Evolutionary conservation across 75 land plant species (phyloP).

Genomic region (Isoetes taiwanensis): DNA sequence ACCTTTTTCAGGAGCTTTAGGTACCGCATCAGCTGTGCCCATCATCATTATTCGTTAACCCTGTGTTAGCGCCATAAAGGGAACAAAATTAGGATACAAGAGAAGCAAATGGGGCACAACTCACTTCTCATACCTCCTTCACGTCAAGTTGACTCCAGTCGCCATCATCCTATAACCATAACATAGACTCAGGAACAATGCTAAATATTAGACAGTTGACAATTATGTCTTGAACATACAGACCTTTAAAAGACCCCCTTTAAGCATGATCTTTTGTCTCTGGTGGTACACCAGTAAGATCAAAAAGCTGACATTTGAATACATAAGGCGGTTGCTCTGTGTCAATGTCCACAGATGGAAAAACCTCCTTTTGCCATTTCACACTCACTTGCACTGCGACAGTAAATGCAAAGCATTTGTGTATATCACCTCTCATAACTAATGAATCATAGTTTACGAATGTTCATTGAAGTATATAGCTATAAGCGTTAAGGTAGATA

Average conservation of each 20-base stretch:
- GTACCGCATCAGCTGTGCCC: constrained; percentile 91
- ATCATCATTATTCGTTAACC: constrained; percentile 97
- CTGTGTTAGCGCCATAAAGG: constrained; percentile 14
- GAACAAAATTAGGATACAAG: not conserved
- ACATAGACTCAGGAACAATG: too few relatives aligned
- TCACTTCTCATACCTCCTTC: constrained; percentile 70
- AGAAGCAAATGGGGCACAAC: not conserved
- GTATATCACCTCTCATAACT: too few relatives aligned
- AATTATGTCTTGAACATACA: too few relatives aligned
- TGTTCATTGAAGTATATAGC: too few relatives aligned
- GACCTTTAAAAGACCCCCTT: constrained; percentile 94
- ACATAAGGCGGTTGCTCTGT: constrained; percentile 77
- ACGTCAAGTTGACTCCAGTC: constrained; percentile 75
- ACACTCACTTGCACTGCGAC: too few relatives aligned
- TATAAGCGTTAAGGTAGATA: too few relatives aligned
- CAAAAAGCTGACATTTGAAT: constrained; percentile 87
- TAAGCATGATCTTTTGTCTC: constrained; percentile 97
- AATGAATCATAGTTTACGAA: too few relatives aligned
- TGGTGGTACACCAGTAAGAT: constrained; percentile 90
- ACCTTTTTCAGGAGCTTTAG: constrained; percentile 85
- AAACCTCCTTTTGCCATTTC: constrained; percentile 94
- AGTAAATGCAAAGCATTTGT: too few relatives aligned
- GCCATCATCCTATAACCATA: constrained; percentile 75
- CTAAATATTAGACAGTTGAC: too few relatives aligned
- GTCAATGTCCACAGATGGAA: constrained; percentile 78